These are phyloP conservation scores for Bolboschoenus planiculmis DNA, from an alignment of 176 grass and related monocot genomes.

Conservation along the genomic window DNA sequence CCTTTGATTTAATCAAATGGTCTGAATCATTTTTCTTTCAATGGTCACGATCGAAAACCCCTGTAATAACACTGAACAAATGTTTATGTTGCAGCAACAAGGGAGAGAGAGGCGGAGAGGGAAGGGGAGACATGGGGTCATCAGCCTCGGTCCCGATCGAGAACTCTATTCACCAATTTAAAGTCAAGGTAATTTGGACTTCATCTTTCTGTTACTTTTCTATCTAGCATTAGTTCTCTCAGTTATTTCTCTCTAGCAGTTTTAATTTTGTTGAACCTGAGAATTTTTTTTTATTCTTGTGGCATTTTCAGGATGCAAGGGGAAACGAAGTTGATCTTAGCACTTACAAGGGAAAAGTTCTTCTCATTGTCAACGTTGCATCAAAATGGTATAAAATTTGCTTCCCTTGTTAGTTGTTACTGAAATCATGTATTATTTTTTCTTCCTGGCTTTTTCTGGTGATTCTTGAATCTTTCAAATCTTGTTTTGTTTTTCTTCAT, in stretches of 20 bases:
- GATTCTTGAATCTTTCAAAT: not conserved
- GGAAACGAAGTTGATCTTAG: conserved; percentile 65
- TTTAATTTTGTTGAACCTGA: not conserved
- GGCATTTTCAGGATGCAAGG: conserved; percentile 54
- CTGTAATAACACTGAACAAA: not conserved
- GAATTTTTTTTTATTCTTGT: not conserved
- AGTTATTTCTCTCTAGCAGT: not conserved
- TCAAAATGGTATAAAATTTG: conserved; percentile 66
- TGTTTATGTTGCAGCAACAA: not conserved
- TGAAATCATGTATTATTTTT: not conserved
- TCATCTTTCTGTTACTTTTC: not conserved
- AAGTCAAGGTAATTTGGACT: conserved; percentile 48
- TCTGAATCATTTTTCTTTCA: not conserved
- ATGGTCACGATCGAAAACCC: not conserved
- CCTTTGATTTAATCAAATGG: not conserved
- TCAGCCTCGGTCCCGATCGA: conserved; percentile 45
- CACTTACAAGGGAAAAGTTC: conserved; percentile 79
- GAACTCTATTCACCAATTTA: conserved; percentile 83
- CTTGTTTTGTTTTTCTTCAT: not conserved
- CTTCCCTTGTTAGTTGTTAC: not conserved
- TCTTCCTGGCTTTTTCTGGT: conserved; percentile 3
- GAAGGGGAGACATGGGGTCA: conserved; percentile 43
- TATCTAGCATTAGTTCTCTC: not conserved
- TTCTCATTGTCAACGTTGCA: conserved; percentile 88
- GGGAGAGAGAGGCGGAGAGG: not conserved